phyloP scores from a whole-genome alignment of 2,329 filamentous ascomycete species.

The Penicillium sp. region DNA sequence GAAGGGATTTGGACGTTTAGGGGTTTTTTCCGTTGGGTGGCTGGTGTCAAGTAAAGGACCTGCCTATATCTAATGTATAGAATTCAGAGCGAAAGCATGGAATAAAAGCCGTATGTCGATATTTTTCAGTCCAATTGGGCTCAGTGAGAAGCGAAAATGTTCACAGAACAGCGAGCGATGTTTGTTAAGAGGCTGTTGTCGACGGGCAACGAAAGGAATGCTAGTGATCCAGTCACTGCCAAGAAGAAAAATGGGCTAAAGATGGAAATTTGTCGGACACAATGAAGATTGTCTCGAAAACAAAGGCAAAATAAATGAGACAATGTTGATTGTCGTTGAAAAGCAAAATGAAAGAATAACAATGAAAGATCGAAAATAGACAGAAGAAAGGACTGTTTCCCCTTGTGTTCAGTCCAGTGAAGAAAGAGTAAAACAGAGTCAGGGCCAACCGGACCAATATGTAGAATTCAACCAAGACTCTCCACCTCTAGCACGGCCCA shows the following conservation, averaged over 20 bases:
- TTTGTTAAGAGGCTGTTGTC: constrained; percentile 16
- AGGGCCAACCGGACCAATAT: constrained; percentile 5
- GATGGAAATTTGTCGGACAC: constrained; percentile 16
- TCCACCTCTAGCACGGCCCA: constrained; percentile 7
- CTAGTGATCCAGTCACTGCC: constrained; percentile 29
- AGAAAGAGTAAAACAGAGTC: constrained; percentile 5
- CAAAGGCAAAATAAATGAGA: constrained; percentile 6
- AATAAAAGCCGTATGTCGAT: background rate
- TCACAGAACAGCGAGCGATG: constrained; percentile 11
- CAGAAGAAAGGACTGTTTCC: constrained; percentile 14
- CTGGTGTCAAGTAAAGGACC: constrained; percentile 16
- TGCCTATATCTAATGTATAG: constrained; percentile 19
- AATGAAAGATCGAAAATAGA: constrained; percentile 4
- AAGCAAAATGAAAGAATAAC: background rate
- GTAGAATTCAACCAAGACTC: constrained; percentile 19
- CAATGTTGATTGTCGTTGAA: constrained; percentile 2
- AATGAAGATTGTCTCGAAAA: constrained; percentile 20
- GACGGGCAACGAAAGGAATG: constrained; percentile 35
- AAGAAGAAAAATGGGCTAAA: constrained; percentile 15
- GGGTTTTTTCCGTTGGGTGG: constrained; percentile 4
- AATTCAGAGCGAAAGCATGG: constrained; percentile 4
- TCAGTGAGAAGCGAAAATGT: constrained; percentile 14
- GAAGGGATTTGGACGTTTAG: background rate
- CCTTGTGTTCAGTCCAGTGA: constrained; percentile 5
- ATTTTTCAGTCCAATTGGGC: constrained; percentile 1